These are phyloP conservation scores for Epichloe elymi DNA, from an alignment of 2,329 filamentous ascomycete species.

Conservation along the genomic window DNA sequence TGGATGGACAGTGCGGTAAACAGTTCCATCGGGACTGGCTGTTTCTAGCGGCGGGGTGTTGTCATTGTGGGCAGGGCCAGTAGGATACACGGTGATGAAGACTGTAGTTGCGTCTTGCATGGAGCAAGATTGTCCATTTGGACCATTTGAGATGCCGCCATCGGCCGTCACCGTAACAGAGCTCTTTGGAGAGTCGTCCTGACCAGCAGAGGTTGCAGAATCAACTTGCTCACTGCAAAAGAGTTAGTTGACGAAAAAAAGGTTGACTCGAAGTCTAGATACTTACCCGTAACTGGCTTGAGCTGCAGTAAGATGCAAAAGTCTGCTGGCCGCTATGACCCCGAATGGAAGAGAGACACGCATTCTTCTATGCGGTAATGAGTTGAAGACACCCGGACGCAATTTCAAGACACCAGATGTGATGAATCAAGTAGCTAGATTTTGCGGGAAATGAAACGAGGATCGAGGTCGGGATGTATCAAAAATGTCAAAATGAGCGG, in stretches of 20 bases:
- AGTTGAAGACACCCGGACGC: not conserved
- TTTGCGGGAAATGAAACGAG: constrained; percentile 1
- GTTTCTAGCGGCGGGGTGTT: constrained; percentile 4
- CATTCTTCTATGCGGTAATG: constrained; percentile 20
- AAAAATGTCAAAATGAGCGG: constrained; percentile 3
- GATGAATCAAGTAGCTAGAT: constrained; percentile 4
- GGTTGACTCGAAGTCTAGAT: not conserved
- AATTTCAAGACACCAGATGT: not conserved
- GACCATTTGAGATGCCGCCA: constrained; percentile 3
- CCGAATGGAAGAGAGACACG: constrained; percentile 22
- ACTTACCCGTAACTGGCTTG: constrained; percentile 23
- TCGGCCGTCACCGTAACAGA: constrained; percentile 4
- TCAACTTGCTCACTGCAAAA: constrained; percentile 7
- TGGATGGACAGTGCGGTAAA: constrained; percentile 10
- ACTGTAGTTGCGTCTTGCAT: constrained; percentile 28
- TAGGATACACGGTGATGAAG: constrained; percentile 32
- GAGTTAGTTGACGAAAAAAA: not conserved
- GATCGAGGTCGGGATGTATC: constrained; percentile 1
- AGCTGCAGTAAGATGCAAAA: constrained; percentile 19
- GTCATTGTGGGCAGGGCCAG: constrained; percentile 11
- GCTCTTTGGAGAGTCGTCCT: constrained; percentile 2
- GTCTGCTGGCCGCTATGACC: constrained; percentile 22
- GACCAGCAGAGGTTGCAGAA: constrained; percentile 5
- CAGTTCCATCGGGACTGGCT: constrained; percentile 10
- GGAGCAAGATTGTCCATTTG: constrained; percentile 23